Conservation (phyloP, 768 basidiomycete genomes). For the Leccinum aurantiacum region DNA sequence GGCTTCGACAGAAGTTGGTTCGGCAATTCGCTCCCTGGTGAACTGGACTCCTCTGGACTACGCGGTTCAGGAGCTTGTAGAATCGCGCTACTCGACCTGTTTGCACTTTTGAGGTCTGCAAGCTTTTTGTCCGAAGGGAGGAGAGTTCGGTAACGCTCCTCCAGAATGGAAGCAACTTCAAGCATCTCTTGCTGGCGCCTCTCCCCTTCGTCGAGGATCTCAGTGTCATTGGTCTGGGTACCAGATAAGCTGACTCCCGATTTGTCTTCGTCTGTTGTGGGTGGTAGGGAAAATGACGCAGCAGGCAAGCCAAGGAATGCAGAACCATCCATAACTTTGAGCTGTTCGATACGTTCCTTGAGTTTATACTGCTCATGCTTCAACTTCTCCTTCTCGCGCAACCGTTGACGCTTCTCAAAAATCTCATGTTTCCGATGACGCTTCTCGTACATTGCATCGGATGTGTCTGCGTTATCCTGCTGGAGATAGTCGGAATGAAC, state of each 20-base stretch:
- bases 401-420: conserved; percentile 80
- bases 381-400: conserved; percentile 89
- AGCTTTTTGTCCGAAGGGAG: conserved; percentile 62
- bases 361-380: conserved; percentile 92
- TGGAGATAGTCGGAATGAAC: conserved; percentile 10
- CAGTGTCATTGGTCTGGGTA: conserved; percentile 38
- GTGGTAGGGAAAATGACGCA: conserved; percentile 48
- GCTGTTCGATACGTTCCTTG: conserved; percentile 83
- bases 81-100: conserved; percentile 16
- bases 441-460: conserved; percentile 77
- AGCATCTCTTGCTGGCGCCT: conserved; percentile 74
- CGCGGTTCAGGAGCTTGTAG: conserved; percentile 16
- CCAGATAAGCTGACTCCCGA: conserved; percentile 34
- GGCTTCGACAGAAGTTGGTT: conserved; percentile 18
- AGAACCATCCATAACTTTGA: conserved; percentile 67
- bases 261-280: conserved; percentile 24
- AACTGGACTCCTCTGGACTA: conserved; percentile 16
- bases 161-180: conserved; percentile 60
- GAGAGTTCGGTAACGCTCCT: conserved; percentile 72
- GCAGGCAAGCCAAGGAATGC: conserved; percentile 67
- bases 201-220: conserved; percentile 62
- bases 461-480: conserved; percentile 63
- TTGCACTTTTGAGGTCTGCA: conserved; percentile 33
- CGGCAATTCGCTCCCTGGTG: conserved; percentile 9
- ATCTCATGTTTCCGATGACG: conserved; percentile 85